Base-by-base conservation (phyloP, 495 filamentous ascomycete genomes). In the Pyrenula aspistea region DNA sequence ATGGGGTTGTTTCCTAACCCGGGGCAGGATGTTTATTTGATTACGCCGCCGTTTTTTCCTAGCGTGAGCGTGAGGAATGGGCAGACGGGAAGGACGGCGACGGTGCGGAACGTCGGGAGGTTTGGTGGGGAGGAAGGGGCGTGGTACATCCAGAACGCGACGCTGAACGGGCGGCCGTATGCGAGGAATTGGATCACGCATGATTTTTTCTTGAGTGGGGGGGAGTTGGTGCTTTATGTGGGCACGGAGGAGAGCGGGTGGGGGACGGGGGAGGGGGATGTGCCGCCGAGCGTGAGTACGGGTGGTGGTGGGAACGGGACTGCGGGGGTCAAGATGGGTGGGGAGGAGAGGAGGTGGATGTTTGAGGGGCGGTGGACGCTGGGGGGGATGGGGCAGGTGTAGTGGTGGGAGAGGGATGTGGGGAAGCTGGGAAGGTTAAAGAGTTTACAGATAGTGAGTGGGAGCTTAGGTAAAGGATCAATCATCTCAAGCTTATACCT, bases 71-170 rank as follows among this genome's bases (percentile, higher is more conserved):
- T 73, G 47, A 83, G 73, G 3, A 78, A 78, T 54, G 72, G 72
- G 1, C 36, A 80, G 10, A 89, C 83, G 0, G 75, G 77, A 24
- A 83, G 81, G 49, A 77, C 74, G 0, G 83, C 86, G 0, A 83
- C 75, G 1, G 75, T 89, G 10, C 70, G 75, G 10, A 86, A 78
- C 36, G 57, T 81, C 25, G 83, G 83, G 58, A n/a, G n/a, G n/a
- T 89, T 89, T 61, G 86, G 89, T 55, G 67, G 79, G 0, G 69
- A 53, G 12, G 87, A 88, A 49, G 58, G 74, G 54, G 71, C 73
- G 1, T 76, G 75, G 21, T 81, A 74, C 56, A 77, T 81, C 23
- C 79, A 81, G 58, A 77, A 66, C 36, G 77, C 69, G 3, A 81
- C 66, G 25, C 64, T 77, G 42, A 68, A 81, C 61, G 78, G 76